phyloP scores from a whole-genome alignment of 2,329 filamentous ascomycete species.

The Fusarium papillatum region DNA sequence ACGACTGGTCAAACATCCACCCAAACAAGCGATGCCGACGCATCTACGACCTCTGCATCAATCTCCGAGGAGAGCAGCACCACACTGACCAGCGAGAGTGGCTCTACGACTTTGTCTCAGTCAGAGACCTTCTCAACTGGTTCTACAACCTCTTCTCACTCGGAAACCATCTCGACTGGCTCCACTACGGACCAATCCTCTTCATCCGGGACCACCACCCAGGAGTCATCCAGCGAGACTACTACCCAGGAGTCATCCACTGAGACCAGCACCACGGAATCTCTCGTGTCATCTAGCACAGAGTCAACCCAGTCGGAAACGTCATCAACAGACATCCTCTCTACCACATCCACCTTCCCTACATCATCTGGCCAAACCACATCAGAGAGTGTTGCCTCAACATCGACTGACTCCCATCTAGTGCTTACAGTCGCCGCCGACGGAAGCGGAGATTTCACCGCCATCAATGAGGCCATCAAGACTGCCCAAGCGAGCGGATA shows the following conservation, averaged over 20 bases:
- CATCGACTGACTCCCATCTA: constrained; percentile 37
- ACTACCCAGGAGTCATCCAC: not conserved
- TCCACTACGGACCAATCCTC: not conserved
- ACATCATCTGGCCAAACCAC: constrained; percentile 20
- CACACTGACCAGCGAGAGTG: not conserved
- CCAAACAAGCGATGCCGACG: not conserved
- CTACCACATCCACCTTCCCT: constrained; percentile 19
- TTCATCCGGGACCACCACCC: not conserved
- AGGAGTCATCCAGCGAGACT: not conserved
- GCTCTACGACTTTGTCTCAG: not conserved
- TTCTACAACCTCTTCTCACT: not conserved
- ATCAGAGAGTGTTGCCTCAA: constrained; percentile 17
- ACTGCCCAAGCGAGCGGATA: constrained; percentile 55
- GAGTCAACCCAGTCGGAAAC: not conserved
- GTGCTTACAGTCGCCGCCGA: constrained; percentile 59
- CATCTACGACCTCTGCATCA: not conserved
- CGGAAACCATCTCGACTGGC: not conserved
- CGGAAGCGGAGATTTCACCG: constrained; percentile 58
- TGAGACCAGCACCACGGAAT: not conserved
- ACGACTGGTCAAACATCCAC: not conserved
- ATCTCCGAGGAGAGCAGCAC: not conserved
- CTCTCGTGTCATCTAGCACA: not conserved
- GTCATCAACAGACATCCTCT: constrained; percentile 13
- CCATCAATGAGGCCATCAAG: constrained; percentile 57
- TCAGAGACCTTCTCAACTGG: not conserved